Evolutionary conservation across 345 rosid genomes (phyloP), one percentile per base, ranked within the genome.

Genomic region (Citrus medica): DNA sequence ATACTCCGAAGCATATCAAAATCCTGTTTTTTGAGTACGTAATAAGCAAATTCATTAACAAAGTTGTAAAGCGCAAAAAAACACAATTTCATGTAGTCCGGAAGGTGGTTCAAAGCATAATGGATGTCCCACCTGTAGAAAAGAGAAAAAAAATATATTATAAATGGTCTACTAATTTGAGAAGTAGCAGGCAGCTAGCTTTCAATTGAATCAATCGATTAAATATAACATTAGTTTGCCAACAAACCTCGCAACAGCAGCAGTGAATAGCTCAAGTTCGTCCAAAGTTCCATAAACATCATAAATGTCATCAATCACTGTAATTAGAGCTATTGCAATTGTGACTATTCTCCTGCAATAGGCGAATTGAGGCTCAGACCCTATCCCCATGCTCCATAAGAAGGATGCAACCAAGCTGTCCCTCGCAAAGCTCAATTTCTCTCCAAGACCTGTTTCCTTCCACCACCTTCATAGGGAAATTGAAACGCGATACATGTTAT

Each of bases 51-150:
- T 25, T 25, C 27, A 25, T 83, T 83, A 9, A 82, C 73, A 28
- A 66, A 69, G 51, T 83, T 79, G 19, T 67, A 81, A 2, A 83
- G 73, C 12, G 82, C 84, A 1, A 82, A 35, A 67, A 82, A 84
- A 55, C 84, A 76, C 35, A 79, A 10, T 68, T 83, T 82, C 88
- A 83, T 79, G 35, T 76, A 83, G 16, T 74, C 65, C 0, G 90
- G 90, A 38, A 85, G 76, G 33, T 71, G 22, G 5, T 79, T 30
- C 25, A 75, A 35, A 17, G 72, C 77, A 38, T 38, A 38, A 10
- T 59, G 28, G 1, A 78, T 66, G 30, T 86, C 88, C 83, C 88
- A 81, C 46, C 88, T 83, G 53, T 8, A 9, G 4, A 25, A 77
- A 75, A 28, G 24, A 51, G 3, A 9, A 13, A 46, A 10, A 46